phyloP scores from a whole-genome alignment of 2,329 filamentous ascomycete species.

The Pseudocercospora fuligena region DNA sequence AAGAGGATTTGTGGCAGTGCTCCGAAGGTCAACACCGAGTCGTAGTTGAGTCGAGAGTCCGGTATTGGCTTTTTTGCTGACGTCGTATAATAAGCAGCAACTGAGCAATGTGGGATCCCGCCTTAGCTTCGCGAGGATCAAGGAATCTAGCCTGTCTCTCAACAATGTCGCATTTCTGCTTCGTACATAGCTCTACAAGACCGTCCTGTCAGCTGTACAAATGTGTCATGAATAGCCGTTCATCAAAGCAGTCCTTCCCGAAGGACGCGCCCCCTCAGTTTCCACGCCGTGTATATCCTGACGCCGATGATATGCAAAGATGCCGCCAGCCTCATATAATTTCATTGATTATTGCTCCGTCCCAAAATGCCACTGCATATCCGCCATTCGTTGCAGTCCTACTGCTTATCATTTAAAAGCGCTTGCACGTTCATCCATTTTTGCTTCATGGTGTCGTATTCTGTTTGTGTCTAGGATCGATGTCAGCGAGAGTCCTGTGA shows the following conservation, averaged over 20 bases:
- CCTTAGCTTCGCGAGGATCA: background rate
- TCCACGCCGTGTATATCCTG: background rate
- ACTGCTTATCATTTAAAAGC: slow-evolving; percentile 44
- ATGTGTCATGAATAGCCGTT: background rate
- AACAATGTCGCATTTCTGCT: background rate
- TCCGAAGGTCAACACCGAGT: too few species aligned
- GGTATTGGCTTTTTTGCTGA: too few species aligned
- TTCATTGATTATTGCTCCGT: background rate
- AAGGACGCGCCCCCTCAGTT: background rate
- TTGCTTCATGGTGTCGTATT: slow-evolving; percentile 55
- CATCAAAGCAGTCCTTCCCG: background rate
- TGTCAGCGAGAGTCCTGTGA: slow-evolving; percentile 17
- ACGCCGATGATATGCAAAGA: background rate
- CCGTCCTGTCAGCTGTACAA: background rate
- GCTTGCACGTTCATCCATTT: slow-evolving; percentile 54
- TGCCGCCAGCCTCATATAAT: background rate
- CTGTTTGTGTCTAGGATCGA: slow-evolving; percentile 50
- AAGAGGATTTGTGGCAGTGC: too few species aligned
- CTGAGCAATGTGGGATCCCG: too few species aligned
- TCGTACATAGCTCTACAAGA: background rate
- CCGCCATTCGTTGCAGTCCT: background rate
- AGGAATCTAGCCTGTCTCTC: background rate
- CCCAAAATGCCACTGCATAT: background rate
- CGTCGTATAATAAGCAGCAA: too few species aligned
- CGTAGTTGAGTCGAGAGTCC: too few species aligned